A percentile compares a stretch with the other conserved stretches of the same genome.
Evolutionary conservation across 257 asterid genomes (phyloP).

Genomic region (Nicotiana paniculata): DNA sequence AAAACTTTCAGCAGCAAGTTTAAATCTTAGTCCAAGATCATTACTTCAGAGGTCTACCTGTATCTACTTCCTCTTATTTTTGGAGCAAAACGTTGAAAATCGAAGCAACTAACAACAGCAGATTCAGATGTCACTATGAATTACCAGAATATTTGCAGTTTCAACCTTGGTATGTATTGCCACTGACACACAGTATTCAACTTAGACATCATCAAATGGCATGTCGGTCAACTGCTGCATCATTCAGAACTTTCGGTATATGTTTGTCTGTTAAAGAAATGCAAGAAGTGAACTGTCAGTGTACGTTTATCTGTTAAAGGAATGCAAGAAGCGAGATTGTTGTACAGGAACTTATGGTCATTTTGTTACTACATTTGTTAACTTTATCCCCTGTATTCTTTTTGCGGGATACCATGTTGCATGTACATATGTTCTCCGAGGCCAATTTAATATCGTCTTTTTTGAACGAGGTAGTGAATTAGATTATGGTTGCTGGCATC

Average conservation of each 20-base stretch:
- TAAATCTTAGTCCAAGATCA: neutral
- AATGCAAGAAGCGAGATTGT: neutral
- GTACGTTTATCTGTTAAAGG: neutral
- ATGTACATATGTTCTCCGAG: too few relatives aligned
- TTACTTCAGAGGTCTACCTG: neutral
- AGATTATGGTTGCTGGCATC: too few relatives aligned
- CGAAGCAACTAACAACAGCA: neutral
- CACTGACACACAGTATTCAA: neutral
- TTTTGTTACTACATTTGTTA: neutral
- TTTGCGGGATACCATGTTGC: neutral
- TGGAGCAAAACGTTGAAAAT: neutral
- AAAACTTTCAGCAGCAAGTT: neutral
- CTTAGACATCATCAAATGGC: neutral
- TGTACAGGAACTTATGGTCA: constrained; percentile 2
- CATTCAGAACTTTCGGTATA: neutral
- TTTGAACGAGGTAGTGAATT: too few relatives aligned
- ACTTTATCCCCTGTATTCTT: neutral
- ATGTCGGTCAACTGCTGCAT: neutral
- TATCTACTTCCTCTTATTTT: too few relatives aligned
- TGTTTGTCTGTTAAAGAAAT: neutral
- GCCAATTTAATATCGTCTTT: too few relatives aligned
- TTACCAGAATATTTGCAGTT: neutral
- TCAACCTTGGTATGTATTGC: neutral
- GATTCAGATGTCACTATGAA: neutral
- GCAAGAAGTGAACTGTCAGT: neutral